A percentile compares a stretch with the other conserved stretches of the same genome.
These are phyloP conservation scores for Camillea tinctor DNA, from an alignment of 2,329 filamentous ascomycete genomes.

Conservation along the genomic window DNA sequence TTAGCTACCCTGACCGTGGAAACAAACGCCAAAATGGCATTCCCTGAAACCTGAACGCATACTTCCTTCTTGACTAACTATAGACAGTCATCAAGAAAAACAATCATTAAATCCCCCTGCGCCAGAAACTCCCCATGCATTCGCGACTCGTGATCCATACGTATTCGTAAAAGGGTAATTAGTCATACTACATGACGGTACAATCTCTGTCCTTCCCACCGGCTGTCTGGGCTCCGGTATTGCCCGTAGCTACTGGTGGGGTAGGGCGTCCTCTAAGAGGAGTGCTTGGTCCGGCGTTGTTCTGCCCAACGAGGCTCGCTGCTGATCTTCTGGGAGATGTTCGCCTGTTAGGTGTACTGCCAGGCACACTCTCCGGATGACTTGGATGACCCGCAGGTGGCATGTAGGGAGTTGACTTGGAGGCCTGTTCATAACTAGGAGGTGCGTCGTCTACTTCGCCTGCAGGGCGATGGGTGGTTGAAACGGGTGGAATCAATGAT, in stretches of 20 bases:
- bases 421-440: conserved; percentile 58
- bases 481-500: conserved; percentile 44
- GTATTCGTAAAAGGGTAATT: background rate
- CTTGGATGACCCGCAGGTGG: conserved; percentile 52
- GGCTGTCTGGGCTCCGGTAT: conserved; percentile 6
- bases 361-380: conserved; percentile 43
- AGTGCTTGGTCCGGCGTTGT: conserved; percentile 22
- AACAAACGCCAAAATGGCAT: no score
- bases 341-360: conserved; percentile 7
- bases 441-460: conserved; percentile 51
- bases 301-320: conserved; percentile 9
- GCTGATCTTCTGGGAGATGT: conserved; percentile 16
- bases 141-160: background rate
- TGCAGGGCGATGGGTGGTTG: conserved; percentile 36
- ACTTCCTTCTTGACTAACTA: background rate
- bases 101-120: background rate
- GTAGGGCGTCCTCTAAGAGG: conserved; percentile 39
- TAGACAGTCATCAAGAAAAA: background rate
- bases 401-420: conserved; percentile 49
- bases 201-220: conserved; percentile 30
- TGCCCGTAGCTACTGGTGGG: conserved; percentile 15
- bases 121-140: background rate
- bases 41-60: background rate
- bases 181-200: conserved; percentile 26
- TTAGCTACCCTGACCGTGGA: background rate